Evolutionary conservation across 2,329 filamentous ascomycete genomes (phyloP).

Genomic region (Daldinia eschscholtzii): DNA sequence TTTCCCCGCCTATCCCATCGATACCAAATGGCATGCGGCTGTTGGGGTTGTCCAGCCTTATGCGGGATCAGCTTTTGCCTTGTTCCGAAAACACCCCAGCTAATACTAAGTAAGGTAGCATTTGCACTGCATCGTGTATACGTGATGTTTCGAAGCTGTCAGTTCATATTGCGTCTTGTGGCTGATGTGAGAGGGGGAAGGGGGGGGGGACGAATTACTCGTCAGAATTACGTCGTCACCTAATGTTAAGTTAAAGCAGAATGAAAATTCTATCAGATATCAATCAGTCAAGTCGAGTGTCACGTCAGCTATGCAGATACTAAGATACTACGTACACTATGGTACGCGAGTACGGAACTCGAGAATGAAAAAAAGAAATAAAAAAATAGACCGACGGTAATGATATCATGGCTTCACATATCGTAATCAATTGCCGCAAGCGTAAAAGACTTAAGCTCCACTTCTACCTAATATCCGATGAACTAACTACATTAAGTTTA

Average conservation of each 20-base stretch:
- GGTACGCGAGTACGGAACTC: not conserved
- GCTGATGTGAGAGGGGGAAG: not conserved
- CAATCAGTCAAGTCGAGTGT: conserved; percentile 10
- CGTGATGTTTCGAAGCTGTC: not conserved
- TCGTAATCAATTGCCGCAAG: conserved; percentile 27
- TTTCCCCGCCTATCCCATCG: conserved; percentile 28
- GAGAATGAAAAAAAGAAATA: not conserved
- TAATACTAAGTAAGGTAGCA: conserved; percentile 2
- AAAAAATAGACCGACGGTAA: conserved; percentile 2
- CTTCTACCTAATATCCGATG: conserved; percentile 19
- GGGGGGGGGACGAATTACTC: not conserved
- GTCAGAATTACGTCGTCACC: conserved; percentile 2
- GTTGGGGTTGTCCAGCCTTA: conserved; percentile 35
- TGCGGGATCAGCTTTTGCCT: conserved; percentile 38
- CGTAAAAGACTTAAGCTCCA: conserved; percentile 23
- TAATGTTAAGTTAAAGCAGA: not conserved
- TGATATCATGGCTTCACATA: conserved; percentile 38
- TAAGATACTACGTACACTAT: too few species aligned
- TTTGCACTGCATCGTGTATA: conserved; percentile 22
- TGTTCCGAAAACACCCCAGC: conserved; percentile 27
- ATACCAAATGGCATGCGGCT: conserved; percentile 20
- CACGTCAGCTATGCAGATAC: conserved; percentile 12
- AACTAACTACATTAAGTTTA: conserved; percentile 28
- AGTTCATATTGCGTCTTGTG: not conserved
- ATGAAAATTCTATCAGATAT: conserved; percentile 8